A percentile compares a stretch with the other conserved stretches of the same genome.
Evolutionary conservation across 768 basidiomycete species (phyloP).

Genomic region (Panus rudis): DNA sequence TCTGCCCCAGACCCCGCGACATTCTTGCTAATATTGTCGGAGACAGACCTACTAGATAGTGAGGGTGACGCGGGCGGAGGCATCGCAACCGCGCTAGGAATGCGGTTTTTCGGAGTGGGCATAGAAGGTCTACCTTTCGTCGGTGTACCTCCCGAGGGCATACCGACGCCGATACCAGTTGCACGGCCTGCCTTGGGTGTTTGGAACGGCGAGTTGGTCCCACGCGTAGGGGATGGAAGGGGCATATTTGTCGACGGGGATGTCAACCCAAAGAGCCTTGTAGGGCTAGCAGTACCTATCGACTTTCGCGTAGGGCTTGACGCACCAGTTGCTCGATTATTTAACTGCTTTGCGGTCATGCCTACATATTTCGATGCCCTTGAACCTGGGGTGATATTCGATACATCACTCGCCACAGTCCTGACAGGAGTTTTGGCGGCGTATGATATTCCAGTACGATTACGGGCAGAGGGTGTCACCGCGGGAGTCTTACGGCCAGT

Average conservation of each 20-base stretch:
- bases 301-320: constrained; percentile 14
- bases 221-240: constrained; percentile 24
- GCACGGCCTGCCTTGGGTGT: constrained; percentile 56
- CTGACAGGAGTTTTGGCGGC: constrained; percentile 11
- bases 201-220: constrained; percentile 47
- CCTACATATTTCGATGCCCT: constrained; percentile 79
- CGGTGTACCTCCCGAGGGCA: constrained; percentile 33
- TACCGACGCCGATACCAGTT: constrained; percentile 29
- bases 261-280: constrained; percentile 8
- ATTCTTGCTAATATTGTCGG: constrained; percentile 21
- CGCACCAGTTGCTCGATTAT: constrained; percentile 30
- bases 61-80: constrained; percentile 70
- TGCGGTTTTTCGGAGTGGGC: constrained; percentile 53
- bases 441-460: constrained; percentile 8
- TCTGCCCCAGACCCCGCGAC: too few species aligned
- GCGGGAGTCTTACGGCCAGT: constrained; percentile 46
- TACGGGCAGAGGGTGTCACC: constrained; percentile 11
- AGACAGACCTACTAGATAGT: constrained; percentile 28
- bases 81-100: constrained; percentile 75
- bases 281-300: constrained; percentile 18
- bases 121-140: constrained; percentile 30
- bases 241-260: constrained; percentile 4
- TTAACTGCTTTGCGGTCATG: constrained; percentile 80
- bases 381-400: constrained; percentile 70
- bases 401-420: constrained; percentile 21